Evolutionary conservation across 78 protist genomes (phyloP).

Genomic region (Dictyostelium capitatum): DNA sequence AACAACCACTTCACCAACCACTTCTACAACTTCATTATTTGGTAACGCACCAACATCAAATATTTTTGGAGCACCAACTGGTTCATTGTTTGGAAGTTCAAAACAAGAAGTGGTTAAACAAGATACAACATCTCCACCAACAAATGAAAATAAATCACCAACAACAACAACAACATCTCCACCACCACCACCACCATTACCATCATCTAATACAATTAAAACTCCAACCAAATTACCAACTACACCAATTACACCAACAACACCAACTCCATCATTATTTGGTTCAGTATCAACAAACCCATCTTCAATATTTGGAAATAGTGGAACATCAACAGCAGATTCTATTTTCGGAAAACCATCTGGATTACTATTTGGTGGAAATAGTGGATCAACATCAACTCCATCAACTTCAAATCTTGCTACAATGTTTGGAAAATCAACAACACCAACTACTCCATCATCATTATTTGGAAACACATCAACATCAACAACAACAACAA

Average conservation of each 20-base stretch:
- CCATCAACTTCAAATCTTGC: neutral
- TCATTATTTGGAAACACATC: neutral
- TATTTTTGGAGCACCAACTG: neutral
- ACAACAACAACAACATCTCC: neutral
- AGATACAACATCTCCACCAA: no score
- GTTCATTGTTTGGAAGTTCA: neutral
- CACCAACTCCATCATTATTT: neutral
- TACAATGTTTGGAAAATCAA: neutral
- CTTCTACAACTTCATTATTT: neutral
- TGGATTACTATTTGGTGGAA: neutral
- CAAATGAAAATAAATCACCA: neutral
- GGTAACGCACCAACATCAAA: neutral
- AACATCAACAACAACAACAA: neutral
- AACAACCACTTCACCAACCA: neutral
- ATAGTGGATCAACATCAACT: neutral
- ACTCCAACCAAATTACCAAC: neutral
- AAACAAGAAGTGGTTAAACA: neutral
- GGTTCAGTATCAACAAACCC: neutral
- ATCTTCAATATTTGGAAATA: neutral
- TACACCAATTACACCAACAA: neutral
- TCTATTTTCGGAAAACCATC: neutral
- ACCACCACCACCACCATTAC: neutral
- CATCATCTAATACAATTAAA: neutral
- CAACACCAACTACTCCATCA: neutral
- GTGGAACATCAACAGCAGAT: neutral